Percentiles rank a stretch among this genome's conserved stretches.
These are phyloP conservation scores for Fusarium multiceps DNA, from an alignment of 2,329 filamentous ascomycete species.

Conservation along the genomic window DNA sequence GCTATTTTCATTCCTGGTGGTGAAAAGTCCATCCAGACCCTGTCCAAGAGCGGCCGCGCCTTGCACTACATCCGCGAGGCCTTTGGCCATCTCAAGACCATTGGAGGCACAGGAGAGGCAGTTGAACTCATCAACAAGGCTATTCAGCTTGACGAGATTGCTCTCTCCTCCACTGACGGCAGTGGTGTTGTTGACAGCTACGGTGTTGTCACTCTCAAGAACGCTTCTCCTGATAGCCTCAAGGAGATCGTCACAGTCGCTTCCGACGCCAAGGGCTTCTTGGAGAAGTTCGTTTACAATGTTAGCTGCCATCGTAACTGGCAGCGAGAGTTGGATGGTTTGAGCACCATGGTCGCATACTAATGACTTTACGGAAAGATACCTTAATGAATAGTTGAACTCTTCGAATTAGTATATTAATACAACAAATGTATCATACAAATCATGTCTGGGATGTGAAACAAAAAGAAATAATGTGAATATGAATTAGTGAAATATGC, in stretches of 20 bases:
- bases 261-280: slow-evolving; percentile 75
- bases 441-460: fast-evolving
- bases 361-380: slow-evolving; percentile 54
- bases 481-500: neutral
- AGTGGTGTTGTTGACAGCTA: slow-evolving; percentile 71
- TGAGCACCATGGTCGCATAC: slow-evolving; percentile 75
- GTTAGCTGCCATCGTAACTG: slow-evolving; percentile 81
- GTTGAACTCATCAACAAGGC: slow-evolving; percentile 69
- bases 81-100: slow-evolving; percentile 83
- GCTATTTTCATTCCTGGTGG: slow-evolving; percentile 82
- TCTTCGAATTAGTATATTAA: neutral
- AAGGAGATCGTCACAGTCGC: slow-evolving; percentile 71
- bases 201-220: slow-evolving; percentile 77
- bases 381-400: slow-evolving; percentile 16
- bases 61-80: slow-evolving; percentile 83
- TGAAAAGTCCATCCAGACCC: slow-evolving; percentile 67
- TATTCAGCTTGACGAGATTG: slow-evolving; percentile 57
- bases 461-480: fast-evolving
- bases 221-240: slow-evolving; percentile 65
- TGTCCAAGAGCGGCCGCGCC: slow-evolving; percentile 77
- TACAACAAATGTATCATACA: neutral
- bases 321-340: slow-evolving; percentile 77
- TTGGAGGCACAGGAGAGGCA: slow-evolving; percentile 79
- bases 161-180: slow-evolving; percentile 53
- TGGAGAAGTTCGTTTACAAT: slow-evolving; percentile 75